These are phyloP conservation scores for Citrus mangshanensis DNA, from an alignment of 345 rosid species.

Conservation along the genomic window DNA sequence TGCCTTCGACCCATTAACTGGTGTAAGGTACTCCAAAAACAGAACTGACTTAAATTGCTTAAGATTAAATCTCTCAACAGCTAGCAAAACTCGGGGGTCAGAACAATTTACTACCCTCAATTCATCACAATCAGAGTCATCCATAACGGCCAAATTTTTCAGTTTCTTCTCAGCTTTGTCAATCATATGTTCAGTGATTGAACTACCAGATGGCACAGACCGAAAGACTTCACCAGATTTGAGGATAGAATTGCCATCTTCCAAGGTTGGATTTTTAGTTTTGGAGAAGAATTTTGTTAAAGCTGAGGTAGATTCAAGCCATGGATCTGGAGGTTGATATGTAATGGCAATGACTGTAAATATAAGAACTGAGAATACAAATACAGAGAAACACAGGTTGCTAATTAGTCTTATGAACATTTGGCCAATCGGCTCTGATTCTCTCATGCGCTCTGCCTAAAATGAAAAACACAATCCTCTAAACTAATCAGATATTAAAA, in stretches of 20 bases:
- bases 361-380: constrained; percentile 75
- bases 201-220: constrained; percentile 19
- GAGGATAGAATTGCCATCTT: constrained; percentile 59
- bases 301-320: constrained; percentile 90
- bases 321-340: constrained; percentile 96
- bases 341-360: constrained; percentile 84
- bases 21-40: constrained; percentile 75
- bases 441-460: neutral
- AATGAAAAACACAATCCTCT: too few species aligned
- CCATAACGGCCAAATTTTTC: constrained; percentile 28
- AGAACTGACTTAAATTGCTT: constrained; percentile 65
- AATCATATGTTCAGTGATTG: constrained; percentile 48
- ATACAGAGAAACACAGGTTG: constrained; percentile 91
- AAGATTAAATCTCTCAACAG: constrained; percentile 76
- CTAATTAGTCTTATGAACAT: constrained; percentile 69
- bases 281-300: constrained; percentile 66
- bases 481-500: too few species aligned
- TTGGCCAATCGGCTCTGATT: constrained; percentile 59
- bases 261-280: constrained; percentile 75
- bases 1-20: constrained; percentile 61
- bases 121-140: constrained; percentile 42
- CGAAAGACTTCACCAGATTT: constrained; percentile 79
- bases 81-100: constrained; percentile 62
- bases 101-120: constrained; percentile 68
- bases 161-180: constrained; percentile 43